Percentiles rank a stretch among this genome's conserved stretches.
Evolutionary conservation across 345 rosid species (phyloP).

Genomic region (Triadica sebifera): DNA sequence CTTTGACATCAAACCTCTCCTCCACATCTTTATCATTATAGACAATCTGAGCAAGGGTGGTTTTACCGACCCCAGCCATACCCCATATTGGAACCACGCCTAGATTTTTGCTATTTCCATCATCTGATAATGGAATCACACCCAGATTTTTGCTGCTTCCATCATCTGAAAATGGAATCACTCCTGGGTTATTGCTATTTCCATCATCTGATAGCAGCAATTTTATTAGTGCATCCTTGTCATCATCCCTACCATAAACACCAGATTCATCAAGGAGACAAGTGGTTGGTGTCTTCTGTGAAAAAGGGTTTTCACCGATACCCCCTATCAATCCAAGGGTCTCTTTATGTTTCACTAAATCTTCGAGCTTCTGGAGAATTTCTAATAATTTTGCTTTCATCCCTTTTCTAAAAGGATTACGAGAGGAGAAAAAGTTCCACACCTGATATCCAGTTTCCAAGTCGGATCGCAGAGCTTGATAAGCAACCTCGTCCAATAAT

Average conservation of each 20-base stretch:
- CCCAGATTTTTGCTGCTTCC: no score
- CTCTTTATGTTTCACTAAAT: constrained; percentile 21
- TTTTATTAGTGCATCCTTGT: neutral
- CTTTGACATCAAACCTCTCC: constrained; percentile 4
- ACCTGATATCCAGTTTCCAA: constrained; percentile 3
- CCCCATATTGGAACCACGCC: constrained; percentile 10
- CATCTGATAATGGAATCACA: no score
- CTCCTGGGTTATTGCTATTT: neutral
- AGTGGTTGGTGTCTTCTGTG: constrained; percentile 18
- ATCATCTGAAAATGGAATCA: neutral
- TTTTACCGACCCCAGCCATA: constrained; percentile 15
- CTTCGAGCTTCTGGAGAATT: constrained; percentile 14
- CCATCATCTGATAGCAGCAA: constrained; percentile 7
- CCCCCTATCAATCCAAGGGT: constrained; percentile 21
- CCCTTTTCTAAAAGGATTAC: constrained; percentile 19
- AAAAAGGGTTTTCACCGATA: neutral
- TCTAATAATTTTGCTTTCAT: constrained; percentile 8
- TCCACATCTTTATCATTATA: neutral
- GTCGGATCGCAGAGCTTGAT: neutral
- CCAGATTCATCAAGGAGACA: constrained; percentile 14
- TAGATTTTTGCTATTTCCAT: no score
- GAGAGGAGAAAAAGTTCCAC: neutral
- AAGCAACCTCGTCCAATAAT: constrained; percentile 7
- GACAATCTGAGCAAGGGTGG: constrained; percentile 15
- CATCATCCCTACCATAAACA: constrained; percentile 15